Evolutionary conservation across 495 filamentous ascomycete genomes (phyloP).

Genomic region (Chaetomium tenue): DNA sequence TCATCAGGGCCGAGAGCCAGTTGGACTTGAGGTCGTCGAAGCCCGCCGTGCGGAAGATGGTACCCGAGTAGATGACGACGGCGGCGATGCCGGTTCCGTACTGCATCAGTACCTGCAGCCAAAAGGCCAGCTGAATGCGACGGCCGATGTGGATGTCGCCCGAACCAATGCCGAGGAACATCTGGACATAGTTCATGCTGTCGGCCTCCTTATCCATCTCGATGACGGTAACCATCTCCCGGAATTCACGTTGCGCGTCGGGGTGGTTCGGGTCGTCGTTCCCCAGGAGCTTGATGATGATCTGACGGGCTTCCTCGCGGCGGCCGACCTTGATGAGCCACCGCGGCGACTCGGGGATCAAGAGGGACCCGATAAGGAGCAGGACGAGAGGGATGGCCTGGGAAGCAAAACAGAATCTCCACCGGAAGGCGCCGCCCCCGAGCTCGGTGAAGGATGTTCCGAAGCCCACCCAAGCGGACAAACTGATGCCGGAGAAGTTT

Average conservation of each 20-base stretch:
- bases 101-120: slow-evolving; percentile 9
- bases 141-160: slow-evolving; percentile 9
- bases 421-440: slow-evolving; percentile 3
- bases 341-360: slow-evolving; percentile 3
- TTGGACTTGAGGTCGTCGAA: not conserved
- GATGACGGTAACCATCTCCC: not conserved
- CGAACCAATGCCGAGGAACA: slow-evolving; percentile 3
- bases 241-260: not conserved
- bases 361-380: not conserved
- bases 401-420: slow-evolving; percentile 4
- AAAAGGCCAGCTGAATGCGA: slow-evolving; percentile 5
- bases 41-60: slow-evolving; percentile 5
- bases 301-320: not conserved
- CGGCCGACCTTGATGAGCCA: slow-evolving; percentile 7
- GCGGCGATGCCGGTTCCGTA: not conserved
- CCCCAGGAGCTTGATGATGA: not conserved
- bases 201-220: slow-evolving; percentile 2
- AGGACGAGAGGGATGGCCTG: slow-evolving; percentile 8
- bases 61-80: slow-evolving; percentile 1
- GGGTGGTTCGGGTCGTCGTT: not conserved
- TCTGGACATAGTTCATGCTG: not conserved
- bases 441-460: slow-evolving; percentile 4
- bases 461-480: slow-evolving; percentile 4
- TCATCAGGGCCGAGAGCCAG: not conserved
- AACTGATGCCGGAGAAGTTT: slow-evolving; percentile 2